Conservation (phyloP, 2,329 filamentous ascomycete genomes). For the Neopestalotiopsis clavispora region DNA sequence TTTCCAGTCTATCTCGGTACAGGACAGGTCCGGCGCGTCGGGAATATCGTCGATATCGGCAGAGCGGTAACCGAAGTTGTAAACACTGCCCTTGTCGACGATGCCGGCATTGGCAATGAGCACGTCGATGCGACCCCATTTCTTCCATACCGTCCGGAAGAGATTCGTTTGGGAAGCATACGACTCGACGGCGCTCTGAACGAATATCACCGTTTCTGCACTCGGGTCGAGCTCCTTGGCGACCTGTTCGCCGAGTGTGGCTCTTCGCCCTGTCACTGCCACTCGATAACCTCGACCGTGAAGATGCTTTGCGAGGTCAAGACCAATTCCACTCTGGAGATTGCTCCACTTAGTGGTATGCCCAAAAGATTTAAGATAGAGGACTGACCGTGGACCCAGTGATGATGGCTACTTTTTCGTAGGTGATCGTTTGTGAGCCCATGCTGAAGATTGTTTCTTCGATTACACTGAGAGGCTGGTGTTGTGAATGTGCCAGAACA, state of each 20-base stretch:
- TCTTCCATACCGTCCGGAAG: slow-evolving; percentile 7
- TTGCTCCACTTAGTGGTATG: background rate
- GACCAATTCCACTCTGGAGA: slow-evolving; percentile 12
- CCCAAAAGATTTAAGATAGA: background rate
- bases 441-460: background rate
- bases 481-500: too few relatives aligned
- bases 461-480: background rate
- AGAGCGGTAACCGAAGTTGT: slow-evolving; percentile 8
- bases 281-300: slow-evolving; percentile 3
- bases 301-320: slow-evolving; percentile 10
- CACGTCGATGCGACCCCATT: slow-evolving; percentile 13
- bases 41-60: slow-evolving; percentile 7
- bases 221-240: slow-evolving; percentile 2
- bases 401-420: slow-evolving; percentile 11
- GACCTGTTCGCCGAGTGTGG: background rate
- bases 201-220: slow-evolving; percentile 1
- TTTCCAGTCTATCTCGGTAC: slow-evolving; percentile 7
- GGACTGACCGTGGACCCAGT: slow-evolving; percentile 12
- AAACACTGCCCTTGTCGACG: slow-evolving; percentile 6
- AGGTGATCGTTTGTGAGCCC: background rate
- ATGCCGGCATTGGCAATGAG: slow-evolving; percentile 14
- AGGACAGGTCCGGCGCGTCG: background rate
- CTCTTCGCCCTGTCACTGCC: slow-evolving; percentile 2
- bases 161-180: slow-evolving; percentile 1
- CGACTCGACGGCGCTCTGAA: slow-evolving; percentile 1